Percentiles rank a stretch among this genome's conserved stretches.
These are phyloP conservation scores for Immersiella caudata DNA, from an alignment of 495 filamentous ascomycete species.

Conservation along the genomic window DNA sequence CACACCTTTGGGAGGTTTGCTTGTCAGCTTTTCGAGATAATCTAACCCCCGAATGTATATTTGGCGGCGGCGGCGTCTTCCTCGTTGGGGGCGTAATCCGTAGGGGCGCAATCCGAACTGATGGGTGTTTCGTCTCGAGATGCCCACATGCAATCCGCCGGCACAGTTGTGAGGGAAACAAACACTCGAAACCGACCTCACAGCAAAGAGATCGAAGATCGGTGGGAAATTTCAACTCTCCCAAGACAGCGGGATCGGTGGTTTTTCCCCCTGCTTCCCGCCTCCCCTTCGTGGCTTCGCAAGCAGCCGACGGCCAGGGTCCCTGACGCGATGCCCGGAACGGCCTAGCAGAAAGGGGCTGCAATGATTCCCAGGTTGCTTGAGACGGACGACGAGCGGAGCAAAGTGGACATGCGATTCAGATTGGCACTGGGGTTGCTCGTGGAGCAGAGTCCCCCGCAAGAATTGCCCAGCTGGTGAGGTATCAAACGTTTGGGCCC, in stretches of 20 bases:
- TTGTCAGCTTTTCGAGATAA: background rate
- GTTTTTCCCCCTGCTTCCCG: constrained; percentile 27
- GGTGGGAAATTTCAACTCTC: constrained; percentile 7
- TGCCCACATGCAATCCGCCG: constrained; percentile 3
- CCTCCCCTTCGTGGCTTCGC: constrained; percentile 10
- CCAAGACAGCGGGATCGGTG: constrained; percentile 22
- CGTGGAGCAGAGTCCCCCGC: background rate
- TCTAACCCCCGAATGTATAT: background rate
- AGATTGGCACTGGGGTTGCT: background rate
- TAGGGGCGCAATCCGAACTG: background rate
- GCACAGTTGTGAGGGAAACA: constrained; percentile 4
- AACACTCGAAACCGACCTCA: background rate
- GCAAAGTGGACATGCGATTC: background rate
- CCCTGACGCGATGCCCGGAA: constrained; percentile 9
- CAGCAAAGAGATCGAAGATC: constrained; percentile 3
- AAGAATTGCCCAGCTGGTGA: constrained; percentile 1
- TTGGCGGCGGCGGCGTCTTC: background rate
- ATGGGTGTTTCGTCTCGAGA: background rate
- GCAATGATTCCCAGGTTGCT: constrained; percentile 10
- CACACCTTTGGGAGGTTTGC: background rate
- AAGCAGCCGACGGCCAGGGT: constrained; percentile 6
- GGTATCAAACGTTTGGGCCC: constrained; percentile 13
- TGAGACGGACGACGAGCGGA: constrained; percentile 4
- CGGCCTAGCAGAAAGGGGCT: constrained; percentile 12
- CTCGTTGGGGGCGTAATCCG: background rate